Conservation (phyloP, 148 eudicot genomes). For the Amaranthus hypochondriacus region DNA sequence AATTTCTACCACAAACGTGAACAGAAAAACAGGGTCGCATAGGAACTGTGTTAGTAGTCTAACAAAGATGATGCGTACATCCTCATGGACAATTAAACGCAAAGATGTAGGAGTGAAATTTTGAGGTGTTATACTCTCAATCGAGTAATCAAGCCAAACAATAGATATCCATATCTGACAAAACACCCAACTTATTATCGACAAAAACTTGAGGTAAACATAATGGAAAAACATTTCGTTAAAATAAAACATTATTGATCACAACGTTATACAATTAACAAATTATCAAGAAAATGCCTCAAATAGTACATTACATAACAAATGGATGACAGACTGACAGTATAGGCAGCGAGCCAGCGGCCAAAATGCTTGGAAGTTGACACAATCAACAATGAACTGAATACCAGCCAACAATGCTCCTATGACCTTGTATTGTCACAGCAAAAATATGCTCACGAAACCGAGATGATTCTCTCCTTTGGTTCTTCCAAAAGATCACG, state of each 20-base stretch:
- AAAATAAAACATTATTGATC: background rate
- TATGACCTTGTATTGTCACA: background rate
- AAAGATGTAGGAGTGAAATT: no score
- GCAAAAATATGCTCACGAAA: background rate
- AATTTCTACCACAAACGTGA: no score
- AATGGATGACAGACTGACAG: background rate
- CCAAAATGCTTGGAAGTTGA: background rate
- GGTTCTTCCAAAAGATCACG: background rate
- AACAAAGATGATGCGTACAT: no score
- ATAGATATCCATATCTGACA: no score
- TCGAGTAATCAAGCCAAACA: no score
- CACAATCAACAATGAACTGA: background rate
- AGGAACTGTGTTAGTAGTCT: no score
- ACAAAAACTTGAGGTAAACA: no score
- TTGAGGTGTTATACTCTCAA: no score
- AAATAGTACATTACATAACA: conserved; percentile 10
- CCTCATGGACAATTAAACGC: no score
- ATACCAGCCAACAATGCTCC: background rate
- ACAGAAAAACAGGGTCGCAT: no score
- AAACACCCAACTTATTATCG: no score
- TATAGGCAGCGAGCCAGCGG: background rate
- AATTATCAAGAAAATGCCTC: background rate
- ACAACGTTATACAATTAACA: conserved; percentile 9
- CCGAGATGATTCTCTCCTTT: no score
- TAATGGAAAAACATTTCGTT: background rate